Evolutionary conservation across 805 yeast species (phyloP).

Genomic region (Lipomyces mesembrius): DNA sequence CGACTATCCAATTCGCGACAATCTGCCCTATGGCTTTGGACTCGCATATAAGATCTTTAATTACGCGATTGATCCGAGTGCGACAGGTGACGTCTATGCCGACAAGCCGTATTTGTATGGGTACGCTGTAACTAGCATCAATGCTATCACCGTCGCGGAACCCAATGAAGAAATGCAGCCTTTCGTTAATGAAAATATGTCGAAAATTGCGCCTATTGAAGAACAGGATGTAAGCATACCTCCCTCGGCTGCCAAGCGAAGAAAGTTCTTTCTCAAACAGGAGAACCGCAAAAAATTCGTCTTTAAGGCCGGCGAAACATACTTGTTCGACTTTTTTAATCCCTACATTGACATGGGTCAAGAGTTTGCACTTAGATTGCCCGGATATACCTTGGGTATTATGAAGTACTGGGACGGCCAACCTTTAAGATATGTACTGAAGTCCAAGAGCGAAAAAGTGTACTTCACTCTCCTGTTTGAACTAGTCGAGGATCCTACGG

Average conservation of each 20-base stretch:
- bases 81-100: constrained; percentile 62
- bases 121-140: constrained; percentile 61
- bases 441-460: constrained; percentile 39
- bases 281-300: constrained; percentile 50
- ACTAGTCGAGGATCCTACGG: constrained; percentile 18
- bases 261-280: constrained; percentile 51
- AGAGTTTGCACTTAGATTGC: constrained; percentile 57
- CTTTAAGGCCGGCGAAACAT: constrained; percentile 49
- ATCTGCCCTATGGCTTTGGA: constrained; percentile 60
- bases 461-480: constrained; percentile 42
- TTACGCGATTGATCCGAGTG: constrained; percentile 65
- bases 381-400: constrained; percentile 51
- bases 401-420: constrained; percentile 47
- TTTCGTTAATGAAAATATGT: constrained; percentile 26
- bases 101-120: constrained; percentile 70
- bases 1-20: constrained; percentile 59
- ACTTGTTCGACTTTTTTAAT: constrained; percentile 60
- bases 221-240: constrained; percentile 19
- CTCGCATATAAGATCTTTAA: constrained; percentile 62
- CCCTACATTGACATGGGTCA: constrained; percentile 56
- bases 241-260: constrained; percentile 47
- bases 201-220: neutral
- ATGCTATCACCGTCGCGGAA: constrained; percentile 48
- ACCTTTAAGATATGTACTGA: constrained; percentile 48
- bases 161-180: constrained; percentile 5